Conservation (phyloP, 2,329 filamentous ascomycete species). For the Alternaria atra region DNA sequence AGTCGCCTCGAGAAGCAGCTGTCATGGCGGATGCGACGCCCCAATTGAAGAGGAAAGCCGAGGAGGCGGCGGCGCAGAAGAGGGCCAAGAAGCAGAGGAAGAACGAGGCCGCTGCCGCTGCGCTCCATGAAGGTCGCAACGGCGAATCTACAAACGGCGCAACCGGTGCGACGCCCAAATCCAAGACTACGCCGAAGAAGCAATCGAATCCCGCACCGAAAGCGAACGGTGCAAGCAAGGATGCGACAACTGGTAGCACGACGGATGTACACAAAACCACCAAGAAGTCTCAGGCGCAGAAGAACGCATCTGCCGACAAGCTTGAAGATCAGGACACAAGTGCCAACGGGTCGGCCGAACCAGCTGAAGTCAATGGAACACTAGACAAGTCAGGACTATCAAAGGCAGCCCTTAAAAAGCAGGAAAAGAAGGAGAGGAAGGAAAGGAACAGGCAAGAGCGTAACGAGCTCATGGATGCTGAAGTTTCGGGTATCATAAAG, state of each 20-base stretch:
- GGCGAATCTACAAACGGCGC: conserved; percentile 23
- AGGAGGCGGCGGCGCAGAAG: conserved; percentile 39
- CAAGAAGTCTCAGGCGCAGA: no score
- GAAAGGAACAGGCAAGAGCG: conserved; percentile 14
- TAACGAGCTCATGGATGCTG: conserved; percentile 4
- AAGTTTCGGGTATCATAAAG: conserved; percentile 16
- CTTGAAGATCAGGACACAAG: conserved; percentile 5
- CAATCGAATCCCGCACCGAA: conserved; percentile 21
- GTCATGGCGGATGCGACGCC: conserved; percentile 39
- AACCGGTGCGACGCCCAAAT: conserved; percentile 23
- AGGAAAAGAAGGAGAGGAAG: conserved; percentile 23
- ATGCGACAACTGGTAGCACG: conserved; percentile 19
- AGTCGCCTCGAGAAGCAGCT: background rate
- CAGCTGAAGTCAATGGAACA: conserved; percentile 1
- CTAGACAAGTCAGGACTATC: conserved; percentile 6
- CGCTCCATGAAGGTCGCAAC: conserved; percentile 20
- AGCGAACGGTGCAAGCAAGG: conserved; percentile 17
- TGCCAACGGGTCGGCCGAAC: background rate
- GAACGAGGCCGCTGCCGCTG: conserved; percentile 26
- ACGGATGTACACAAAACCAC: conserved; percentile 2
- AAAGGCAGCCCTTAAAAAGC: conserved; percentile 14
- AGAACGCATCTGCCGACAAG: no score
- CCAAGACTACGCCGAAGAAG: conserved; percentile 22
- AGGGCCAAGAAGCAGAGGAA: conserved; percentile 42
- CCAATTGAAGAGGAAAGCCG: conserved; percentile 44